Base-by-base conservation (phyloP, 768 basidiomycete genomes). In the Antrodiella citrinella region DNA sequence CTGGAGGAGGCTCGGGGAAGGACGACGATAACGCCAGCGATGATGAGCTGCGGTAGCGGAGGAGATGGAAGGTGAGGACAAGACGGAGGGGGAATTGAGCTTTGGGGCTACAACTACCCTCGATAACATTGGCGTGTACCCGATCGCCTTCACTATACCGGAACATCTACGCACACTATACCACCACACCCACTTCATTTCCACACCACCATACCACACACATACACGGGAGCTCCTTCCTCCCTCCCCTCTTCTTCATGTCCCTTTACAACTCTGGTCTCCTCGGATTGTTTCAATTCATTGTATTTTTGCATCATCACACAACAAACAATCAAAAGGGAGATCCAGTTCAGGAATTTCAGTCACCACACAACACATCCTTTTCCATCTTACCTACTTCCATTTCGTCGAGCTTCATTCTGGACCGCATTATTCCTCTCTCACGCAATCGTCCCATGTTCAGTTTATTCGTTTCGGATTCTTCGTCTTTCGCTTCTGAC, bases 1-100 rank as follows among this genome's bases (percentile, higher is more conserved):
- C 30, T 43, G 41, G n/a, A 43, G 41, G 41, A 43, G 41, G 41
- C n/a, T n/a, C n/a, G n/a, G n/a, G n/a, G n/a, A n/a, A n/a, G n/a
- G n/a, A n/a, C 21, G 41, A 22, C 21, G 41, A 9, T 43, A 18
- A 43, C 15, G 62, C 51, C 57, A 54, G 51, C 42, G 59, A 54
- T 7, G 30, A 35, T 7, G 15, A 15, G 7, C 7, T 35, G 7
- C 30, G 30, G 7, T 35, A 35, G 30, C 7, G 30, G 15, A 35
- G 30, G 15, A n/a, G n/a, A n/a, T n/a, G n/a, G n/a, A n/a, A n/a
- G n/a, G n/a, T n/a, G n/a, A n/a, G n/a, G n/a, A n/a, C n/a, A n/a
- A n/a, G n/a, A n/a, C n/a, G n/a, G n/a, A n/a, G n/a, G 30, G 15
- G 30, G 30, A 35, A 35, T 15, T 7, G 30, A 7, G 30, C 30